Percentiles rank a stretch among this genome's conserved stretches.
phyloP scores from a whole-genome alignment of 768 basidiomycete species.

The Suillus brevipes region DNA sequence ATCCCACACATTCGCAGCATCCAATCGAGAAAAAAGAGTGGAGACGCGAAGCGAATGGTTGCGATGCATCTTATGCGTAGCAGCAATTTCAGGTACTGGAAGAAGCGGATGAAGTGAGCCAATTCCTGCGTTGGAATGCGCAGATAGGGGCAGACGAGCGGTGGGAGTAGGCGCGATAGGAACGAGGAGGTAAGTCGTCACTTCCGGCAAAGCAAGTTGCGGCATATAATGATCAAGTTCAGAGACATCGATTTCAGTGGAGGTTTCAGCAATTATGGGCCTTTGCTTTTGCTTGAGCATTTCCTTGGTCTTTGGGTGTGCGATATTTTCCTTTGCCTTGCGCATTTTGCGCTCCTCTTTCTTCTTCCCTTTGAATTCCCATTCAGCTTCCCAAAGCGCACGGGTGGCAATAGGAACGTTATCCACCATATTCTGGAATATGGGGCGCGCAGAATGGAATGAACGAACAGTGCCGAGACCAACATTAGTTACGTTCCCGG shows the following conservation, averaged over 20 bases:
- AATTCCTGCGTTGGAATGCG: constrained; percentile 18
- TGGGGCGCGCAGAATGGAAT: constrained; percentile 70
- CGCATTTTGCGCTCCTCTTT: constrained; percentile 33
- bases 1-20: constrained; percentile 66
- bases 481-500: constrained; percentile 58
- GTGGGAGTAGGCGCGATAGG: constrained; percentile 79
- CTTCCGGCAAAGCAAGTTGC: constrained; percentile 32
- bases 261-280: constrained; percentile 7
- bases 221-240: constrained; percentile 68
- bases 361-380: constrained; percentile 57
- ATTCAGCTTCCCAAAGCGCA: constrained; percentile 73
- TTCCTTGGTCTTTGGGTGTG: constrained; percentile 24
- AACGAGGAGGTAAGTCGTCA: constrained; percentile 69
- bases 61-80: constrained; percentile 52
- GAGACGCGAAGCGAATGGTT: constrained; percentile 65
- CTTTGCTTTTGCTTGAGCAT: constrained; percentile 28
- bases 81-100: constrained; percentile 52
- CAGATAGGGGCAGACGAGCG: constrained; percentile 58
- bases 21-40: constrained; percentile 69
- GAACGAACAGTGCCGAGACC: constrained; percentile 77
- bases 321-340: constrained; percentile 23
- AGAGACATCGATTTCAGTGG: constrained; percentile 25
- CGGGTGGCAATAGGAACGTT: constrained; percentile 78
- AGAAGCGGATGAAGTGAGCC: constrained; percentile 40
- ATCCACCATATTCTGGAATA: constrained; percentile 78